phyloP scores from a whole-genome alignment of 176 grass and related monocot species.

The sorghum (Sorghum bicolor) region DNA sequence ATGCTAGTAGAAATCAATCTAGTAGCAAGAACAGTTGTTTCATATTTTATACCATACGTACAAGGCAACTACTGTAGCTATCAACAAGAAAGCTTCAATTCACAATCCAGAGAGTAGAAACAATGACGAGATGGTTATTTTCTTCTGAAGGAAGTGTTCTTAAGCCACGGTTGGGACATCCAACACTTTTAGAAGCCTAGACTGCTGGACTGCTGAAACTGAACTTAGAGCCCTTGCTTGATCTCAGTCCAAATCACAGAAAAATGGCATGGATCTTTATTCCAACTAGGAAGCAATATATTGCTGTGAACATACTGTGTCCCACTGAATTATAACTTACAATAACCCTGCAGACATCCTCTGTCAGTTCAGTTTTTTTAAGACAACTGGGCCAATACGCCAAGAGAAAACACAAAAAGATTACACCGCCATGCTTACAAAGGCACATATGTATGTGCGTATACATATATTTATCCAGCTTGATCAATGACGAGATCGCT shows the following conservation, averaged over 20 bases:
- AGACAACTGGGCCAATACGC: slow-evolving; percentile 9
- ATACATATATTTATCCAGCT: background rate
- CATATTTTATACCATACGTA: background rate
- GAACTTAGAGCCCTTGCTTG: slow-evolving; percentile 22
- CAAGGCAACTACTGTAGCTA: background rate
- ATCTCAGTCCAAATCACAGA: background rate
- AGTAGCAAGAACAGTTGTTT: background rate
- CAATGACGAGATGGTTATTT: background rate
- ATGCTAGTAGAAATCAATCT: background rate
- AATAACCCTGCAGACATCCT: slow-evolving; percentile 2
- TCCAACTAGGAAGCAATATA: background rate
- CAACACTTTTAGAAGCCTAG: background rate
- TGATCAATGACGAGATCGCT: slow-evolving; percentile 11
- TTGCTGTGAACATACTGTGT: slow-evolving; percentile 1
- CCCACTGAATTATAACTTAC: slow-evolving; percentile 24
- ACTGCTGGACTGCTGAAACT: background rate
- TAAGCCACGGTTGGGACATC: background rate
- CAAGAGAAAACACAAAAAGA: background rate
- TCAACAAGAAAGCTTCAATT: background rate
- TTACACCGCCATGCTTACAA: background rate
- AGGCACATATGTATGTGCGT: background rate
- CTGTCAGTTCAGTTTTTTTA: slow-evolving; percentile 4
- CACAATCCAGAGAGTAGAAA: background rate
- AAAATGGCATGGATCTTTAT: background rate
- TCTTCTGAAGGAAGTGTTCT: background rate